Base-by-base conservation (phyloP, 768 basidiomycete genomes). In the Paxillus involutus region DNA sequence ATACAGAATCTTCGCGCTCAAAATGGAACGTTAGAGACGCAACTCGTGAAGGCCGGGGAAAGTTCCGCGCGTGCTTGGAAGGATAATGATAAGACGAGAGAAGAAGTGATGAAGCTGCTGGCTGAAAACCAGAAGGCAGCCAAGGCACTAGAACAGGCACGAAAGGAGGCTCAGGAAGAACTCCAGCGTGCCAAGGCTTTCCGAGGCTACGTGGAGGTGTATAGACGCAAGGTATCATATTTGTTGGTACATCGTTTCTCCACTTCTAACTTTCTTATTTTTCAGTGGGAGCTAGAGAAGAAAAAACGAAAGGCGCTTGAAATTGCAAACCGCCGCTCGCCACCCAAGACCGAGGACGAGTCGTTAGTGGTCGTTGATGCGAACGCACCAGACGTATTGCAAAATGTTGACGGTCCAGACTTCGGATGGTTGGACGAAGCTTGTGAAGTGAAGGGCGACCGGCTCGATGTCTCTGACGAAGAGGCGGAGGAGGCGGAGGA, bases 331-430 rank as follows among this genome's bases (percentile, higher is more conserved):
- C 49, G 40, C 14, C 56, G 17, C 13, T 21, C 51, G 39, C 45
- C 54, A 21, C 51, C 33, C 39, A 57, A 56, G 24, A 30, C 41
- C 2, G 69, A 71, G 39, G 68, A 69, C 0, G 64, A 71, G 1
- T 69, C 69, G 0, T 44, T 69, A 26, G 50, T 71, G 57, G 59
- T 69, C n/a, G 59, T 69, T 36, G 67, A 71, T 33, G 30, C 55
- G 16, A 65, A 69, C 41, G 59, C 60, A 11, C 59, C 69, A 7
- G 68, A 69, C 35, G 33, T 36, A 11, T 47, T 69, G 8, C 42
- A 11, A 32, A 32, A 43, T 35, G 48, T 53, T 21, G 54, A 50
- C 43, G 44, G 19, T 32, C 48, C 44, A 6, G 60, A 65, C 26
- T 41, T 65, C 36, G 49, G 47, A 16, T 71, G 69, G 68, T 24